These are phyloP conservation scores for Ceriops decandra DNA, from an alignment of 345 rosid genomes.

Conservation along the genomic window DNA sequence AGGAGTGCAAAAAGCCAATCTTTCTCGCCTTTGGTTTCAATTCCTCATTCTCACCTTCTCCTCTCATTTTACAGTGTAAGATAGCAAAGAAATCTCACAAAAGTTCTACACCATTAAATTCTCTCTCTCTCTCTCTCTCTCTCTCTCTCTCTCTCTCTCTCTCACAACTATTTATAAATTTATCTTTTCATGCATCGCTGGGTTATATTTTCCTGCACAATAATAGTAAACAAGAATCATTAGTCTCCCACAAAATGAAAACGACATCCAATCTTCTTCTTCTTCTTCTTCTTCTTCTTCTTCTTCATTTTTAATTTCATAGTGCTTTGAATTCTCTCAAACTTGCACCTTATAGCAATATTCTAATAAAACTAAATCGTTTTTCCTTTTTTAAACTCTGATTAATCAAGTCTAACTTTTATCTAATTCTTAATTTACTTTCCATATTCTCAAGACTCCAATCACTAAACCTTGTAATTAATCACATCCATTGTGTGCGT, in stretches of 20 bases:
- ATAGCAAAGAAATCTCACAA: no score
- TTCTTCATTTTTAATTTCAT: not conserved
- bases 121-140: no score
- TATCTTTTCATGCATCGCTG: no score
- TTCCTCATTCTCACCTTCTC: no score
- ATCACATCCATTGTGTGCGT: not conserved
- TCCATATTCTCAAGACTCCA: not conserved
- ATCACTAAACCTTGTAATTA: not conserved
- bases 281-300: conserved; percentile 5
- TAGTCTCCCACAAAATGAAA: conserved; percentile 27
- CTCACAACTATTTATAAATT: no score
- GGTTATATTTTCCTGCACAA: no score
- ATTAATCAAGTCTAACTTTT: conserved; percentile 4
- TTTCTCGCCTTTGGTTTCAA: no score
- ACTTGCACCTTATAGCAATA: conserved; percentile 10
- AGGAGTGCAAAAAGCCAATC: no score
- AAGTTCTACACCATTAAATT: no score
- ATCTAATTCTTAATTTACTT: not conserved
- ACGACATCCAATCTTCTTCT: conserved; percentile 29
- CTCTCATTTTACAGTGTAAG: no score
- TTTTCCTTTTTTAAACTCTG: not conserved
- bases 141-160: no score
- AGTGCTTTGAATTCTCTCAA: not conserved
- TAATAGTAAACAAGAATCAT: no score
- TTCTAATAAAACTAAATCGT: not conserved